A percentile compares a stretch with the other conserved stretches of the same genome.
Conservation (phyloP, 164 flowering plant species). For the Stephania japonica region DNA sequence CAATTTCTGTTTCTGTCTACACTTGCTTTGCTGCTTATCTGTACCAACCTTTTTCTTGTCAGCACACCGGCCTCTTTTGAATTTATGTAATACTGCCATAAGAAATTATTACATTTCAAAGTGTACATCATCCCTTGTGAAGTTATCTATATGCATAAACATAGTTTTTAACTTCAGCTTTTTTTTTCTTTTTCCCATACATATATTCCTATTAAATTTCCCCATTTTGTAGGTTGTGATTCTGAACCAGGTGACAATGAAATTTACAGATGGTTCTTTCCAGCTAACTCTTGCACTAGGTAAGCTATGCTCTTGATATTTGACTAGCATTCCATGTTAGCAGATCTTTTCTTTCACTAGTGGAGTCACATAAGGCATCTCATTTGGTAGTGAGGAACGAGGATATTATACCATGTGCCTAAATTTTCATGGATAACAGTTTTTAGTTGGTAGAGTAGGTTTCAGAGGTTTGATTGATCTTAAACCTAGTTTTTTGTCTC, state of each 20-base stretch:
- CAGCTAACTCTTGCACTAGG: slow-evolving; percentile 89
- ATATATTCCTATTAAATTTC: background rate
- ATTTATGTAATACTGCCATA: background rate
- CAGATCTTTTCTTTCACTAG: background rate
- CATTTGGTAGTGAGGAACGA: background rate
- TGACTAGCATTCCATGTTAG: background rate
- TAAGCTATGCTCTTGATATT: slow-evolving; percentile 24
- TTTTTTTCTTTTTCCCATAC: background rate
- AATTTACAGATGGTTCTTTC: slow-evolving; percentile 68
- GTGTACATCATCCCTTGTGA: background rate
- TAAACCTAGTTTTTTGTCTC: too few relatives aligned
- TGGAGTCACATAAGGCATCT: background rate
- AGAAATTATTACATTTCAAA: background rate
- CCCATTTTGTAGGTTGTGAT: slow-evolving; percentile 55
- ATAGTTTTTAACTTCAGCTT: background rate
- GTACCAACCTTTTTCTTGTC: background rate
- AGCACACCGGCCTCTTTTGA: background rate
- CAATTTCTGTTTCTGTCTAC: background rate
- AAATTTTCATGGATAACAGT: background rate
- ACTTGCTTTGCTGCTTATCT: background rate
- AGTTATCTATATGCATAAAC: background rate
- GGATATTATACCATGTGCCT: background rate
- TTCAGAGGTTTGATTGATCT: background rate
- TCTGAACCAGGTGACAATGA: slow-evolving; percentile 82
- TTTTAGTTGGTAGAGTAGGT: background rate